Evolutionary conservation across 495 filamentous ascomycete species (phyloP).

Genomic region (Bryoglossum gracile): DNA sequence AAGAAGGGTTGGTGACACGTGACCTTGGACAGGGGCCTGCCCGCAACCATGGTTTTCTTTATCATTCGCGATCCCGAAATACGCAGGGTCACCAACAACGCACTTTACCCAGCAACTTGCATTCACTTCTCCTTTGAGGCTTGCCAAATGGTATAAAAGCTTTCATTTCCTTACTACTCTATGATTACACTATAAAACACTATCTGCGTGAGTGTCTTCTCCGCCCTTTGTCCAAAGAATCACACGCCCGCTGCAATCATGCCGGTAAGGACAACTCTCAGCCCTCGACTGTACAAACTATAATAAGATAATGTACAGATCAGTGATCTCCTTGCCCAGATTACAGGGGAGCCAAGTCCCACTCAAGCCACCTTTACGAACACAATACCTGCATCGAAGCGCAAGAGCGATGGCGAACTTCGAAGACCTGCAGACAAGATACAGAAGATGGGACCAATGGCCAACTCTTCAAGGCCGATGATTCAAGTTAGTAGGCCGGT

Average conservation of each 20-base stretch:
- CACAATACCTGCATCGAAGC: conserved; percentile 30
- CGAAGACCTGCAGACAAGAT: conserved; percentile 27
- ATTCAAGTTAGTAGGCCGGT: conserved; percentile 20
- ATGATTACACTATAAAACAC: too few species aligned
- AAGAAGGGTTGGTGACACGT: background rate
- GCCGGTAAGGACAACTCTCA: conserved; percentile 17
- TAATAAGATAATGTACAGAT: conserved; percentile 30
- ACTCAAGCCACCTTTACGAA: conserved; percentile 22
- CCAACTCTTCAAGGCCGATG: conserved; percentile 26
- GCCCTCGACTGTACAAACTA: background rate
- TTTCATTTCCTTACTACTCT: too few species aligned
- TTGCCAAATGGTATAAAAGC: too few species aligned
- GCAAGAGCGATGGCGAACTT: conserved; percentile 44
- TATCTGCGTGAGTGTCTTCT: background rate
- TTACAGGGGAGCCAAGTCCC: conserved; percentile 40
- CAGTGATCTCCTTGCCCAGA: conserved; percentile 47
- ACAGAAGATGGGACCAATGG: conserved; percentile 18
- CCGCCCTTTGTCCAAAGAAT: background rate
- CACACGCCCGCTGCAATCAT: conserved; percentile 13
- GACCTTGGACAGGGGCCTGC: background rate
- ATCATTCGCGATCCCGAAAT: too few species aligned
- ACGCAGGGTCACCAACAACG: too few species aligned
- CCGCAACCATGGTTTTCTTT: too few species aligned
- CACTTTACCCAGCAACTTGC: too few species aligned
- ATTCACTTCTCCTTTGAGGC: too few species aligned